A percentile compares a stretch with the other conserved stretches of the same genome.
Conservation (phyloP, 1,284 basidiomycete genomes). For the Rugosomyces carneus region DNA sequence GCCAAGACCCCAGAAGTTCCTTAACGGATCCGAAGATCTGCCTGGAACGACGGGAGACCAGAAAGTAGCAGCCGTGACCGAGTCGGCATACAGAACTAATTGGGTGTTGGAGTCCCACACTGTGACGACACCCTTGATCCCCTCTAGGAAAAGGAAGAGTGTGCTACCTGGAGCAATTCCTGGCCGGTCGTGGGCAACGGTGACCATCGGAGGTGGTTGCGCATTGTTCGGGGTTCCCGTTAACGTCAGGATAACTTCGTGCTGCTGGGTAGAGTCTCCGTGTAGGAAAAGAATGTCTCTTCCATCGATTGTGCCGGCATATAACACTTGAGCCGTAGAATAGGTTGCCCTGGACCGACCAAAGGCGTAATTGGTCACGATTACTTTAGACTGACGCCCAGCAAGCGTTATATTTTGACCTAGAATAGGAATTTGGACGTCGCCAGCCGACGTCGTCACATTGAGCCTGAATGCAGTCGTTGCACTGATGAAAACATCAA, state of each 20-base stretch:
- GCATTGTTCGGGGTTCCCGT: constrained; percentile 38
- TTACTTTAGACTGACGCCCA: constrained; percentile 65
- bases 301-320: constrained; percentile 58
- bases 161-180: constrained; percentile 16
- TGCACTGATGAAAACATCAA: constrained; percentile 28
- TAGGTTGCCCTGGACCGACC: constrained; percentile 51
- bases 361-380: constrained; percentile 64
- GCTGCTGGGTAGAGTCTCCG: constrained; percentile 51
- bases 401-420: constrained; percentile 47
- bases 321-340: constrained; percentile 64
- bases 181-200: constrained; percentile 21
- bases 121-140: constrained; percentile 52
- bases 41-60: constrained; percentile 38
- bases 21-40: constrained; percentile 25
- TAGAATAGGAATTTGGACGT: constrained; percentile 48
- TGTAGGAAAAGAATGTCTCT: constrained; percentile 68
- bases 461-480: constrained; percentile 49
- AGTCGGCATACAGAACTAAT: constrained; percentile 61
- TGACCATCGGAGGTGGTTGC: constrained; percentile 25
- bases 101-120: constrained; percentile 61
- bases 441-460: constrained; percentile 44
- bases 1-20: constrained; percentile 44
- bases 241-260: constrained; percentile 49
- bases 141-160: constrained; percentile 44
- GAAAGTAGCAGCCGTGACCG: constrained; percentile 51